phyloP scores from a whole-genome alignment of 306 rosid species.

The Malus asiatica region DNA sequence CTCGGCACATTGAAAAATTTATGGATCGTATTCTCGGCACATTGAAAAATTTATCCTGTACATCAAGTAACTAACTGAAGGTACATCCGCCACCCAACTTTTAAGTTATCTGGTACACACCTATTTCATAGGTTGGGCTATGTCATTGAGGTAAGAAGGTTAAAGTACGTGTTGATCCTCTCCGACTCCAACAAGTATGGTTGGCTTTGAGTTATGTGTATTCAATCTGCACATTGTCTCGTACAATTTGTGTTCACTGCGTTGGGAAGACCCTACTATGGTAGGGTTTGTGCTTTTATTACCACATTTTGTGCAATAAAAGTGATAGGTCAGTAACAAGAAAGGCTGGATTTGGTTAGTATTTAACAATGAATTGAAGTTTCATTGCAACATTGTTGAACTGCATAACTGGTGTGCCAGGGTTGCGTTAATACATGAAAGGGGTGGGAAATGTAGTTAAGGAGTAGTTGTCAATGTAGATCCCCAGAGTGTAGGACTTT shows the following conservation, averaged over 20 bases:
- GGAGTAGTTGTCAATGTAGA: background rate
- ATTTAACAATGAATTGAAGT: background rate
- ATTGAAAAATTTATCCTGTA: no score
- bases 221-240: background rate
- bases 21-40: fast-evolving
- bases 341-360: background rate
- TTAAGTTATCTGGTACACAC: background rate
- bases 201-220: background rate
- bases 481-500: background rate
- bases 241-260: background rate
- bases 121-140: background rate
- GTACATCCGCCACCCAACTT: background rate
- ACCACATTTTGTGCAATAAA: background rate
- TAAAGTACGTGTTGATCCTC: background rate
- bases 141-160: background rate
- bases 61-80: background rate
- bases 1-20: no score
- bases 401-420: background rate
- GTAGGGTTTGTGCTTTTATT: background rate
- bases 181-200: no score
- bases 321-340: background rate
- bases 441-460: background rate
- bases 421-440: background rate
- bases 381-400: background rate
- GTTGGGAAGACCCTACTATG: background rate